Percentiles rank a stretch among this genome's conserved stretches.
These are phyloP conservation scores for Aspergillus clavatus DNA, from an alignment of 2,329 filamentous ascomycete species.

Conservation along the genomic window DNA sequence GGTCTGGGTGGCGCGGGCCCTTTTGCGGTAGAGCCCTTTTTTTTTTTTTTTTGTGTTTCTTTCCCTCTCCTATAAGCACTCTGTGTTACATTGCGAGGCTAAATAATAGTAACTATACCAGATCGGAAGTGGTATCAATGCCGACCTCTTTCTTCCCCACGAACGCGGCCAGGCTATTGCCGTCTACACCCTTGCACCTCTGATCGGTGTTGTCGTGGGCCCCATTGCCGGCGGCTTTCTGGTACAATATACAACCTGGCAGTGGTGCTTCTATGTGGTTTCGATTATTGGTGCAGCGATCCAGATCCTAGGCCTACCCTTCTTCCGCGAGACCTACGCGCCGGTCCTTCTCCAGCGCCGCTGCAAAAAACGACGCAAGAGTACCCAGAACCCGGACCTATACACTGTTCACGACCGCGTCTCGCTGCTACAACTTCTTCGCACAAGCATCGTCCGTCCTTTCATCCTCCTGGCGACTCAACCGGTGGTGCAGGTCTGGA, in stretches of 20 bases:
- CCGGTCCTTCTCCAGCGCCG: slow-evolving; percentile 54
- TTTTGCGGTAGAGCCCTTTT: too few relatives aligned
- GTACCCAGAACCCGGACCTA: slow-evolving; percentile 31
- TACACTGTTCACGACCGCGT: slow-evolving; percentile 36
- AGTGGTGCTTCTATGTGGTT: slow-evolving; percentile 67
- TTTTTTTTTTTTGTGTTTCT: slow-evolving; percentile 44
- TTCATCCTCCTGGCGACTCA: slow-evolving; percentile 54
- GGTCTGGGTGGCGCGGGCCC: slow-evolving; percentile 9
- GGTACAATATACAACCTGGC: slow-evolving; percentile 59
- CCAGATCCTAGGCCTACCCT: slow-evolving; percentile 56
- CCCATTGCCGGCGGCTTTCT: slow-evolving; percentile 64
- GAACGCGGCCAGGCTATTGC: slow-evolving; percentile 59
- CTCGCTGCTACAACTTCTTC: slow-evolving; percentile 24
- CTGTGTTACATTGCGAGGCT: too few relatives aligned
- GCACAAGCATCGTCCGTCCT: slow-evolving; percentile 49
- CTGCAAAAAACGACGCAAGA: slow-evolving; percentile 48
- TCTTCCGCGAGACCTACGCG: slow-evolving; percentile 61
- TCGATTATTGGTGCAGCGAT: slow-evolving; percentile 58
- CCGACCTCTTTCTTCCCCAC: slow-evolving; percentile 57
- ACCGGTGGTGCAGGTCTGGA: slow-evolving; percentile 54
- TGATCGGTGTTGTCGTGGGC: slow-evolving; percentile 61
- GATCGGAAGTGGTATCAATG: slow-evolving; percentile 47
- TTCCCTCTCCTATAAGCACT: not conserved
- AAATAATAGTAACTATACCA: too few relatives aligned
- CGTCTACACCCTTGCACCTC: slow-evolving; percentile 58